Conservation (phyloP, 208 protist species). For the Leishmania tarentolae region DNA sequence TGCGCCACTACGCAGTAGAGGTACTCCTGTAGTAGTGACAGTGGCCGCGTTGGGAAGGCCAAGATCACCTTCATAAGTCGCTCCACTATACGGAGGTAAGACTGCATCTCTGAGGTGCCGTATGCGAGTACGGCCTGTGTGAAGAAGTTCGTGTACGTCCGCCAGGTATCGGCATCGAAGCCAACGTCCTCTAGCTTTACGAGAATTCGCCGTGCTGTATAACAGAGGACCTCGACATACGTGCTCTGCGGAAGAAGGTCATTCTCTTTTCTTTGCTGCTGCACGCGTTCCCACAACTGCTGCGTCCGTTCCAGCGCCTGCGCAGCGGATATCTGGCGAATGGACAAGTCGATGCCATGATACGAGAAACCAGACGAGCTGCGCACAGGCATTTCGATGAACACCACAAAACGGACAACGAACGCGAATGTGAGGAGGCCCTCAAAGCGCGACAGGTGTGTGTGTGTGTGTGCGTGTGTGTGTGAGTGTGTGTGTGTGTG, state of each 20-base stretch:
- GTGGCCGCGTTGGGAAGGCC: constrained; percentile 32
- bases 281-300: constrained; percentile 27
- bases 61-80: constrained; percentile 39
- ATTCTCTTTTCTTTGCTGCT: neutral
- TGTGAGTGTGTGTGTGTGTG: too few species aligned
- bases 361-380: neutral
- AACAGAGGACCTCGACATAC: constrained; percentile 42
- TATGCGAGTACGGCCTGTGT: constrained; percentile 43
- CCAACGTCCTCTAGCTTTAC: constrained; percentile 42
- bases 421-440: neutral
- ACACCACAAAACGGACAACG: too few species aligned
- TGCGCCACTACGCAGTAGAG: constrained; percentile 39
- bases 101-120: constrained; percentile 34
- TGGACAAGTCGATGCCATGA: constrained; percentile 28
- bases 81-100: constrained; percentile 36
- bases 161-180: constrained; percentile 46
- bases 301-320: constrained; percentile 24
- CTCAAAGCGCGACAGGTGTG: neutral
- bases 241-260: constrained; percentile 16
- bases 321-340: constrained; percentile 28
- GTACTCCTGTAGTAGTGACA: constrained; percentile 52
- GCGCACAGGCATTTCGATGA: neutral
- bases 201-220: constrained; percentile 45
- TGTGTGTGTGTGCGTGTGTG: too few species aligned
- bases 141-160: constrained; percentile 55